Evolutionary conservation across 139 green algal species (phyloP), one percentile per base, ranked within the genome.

Genomic region (Microglena sp.): DNA sequence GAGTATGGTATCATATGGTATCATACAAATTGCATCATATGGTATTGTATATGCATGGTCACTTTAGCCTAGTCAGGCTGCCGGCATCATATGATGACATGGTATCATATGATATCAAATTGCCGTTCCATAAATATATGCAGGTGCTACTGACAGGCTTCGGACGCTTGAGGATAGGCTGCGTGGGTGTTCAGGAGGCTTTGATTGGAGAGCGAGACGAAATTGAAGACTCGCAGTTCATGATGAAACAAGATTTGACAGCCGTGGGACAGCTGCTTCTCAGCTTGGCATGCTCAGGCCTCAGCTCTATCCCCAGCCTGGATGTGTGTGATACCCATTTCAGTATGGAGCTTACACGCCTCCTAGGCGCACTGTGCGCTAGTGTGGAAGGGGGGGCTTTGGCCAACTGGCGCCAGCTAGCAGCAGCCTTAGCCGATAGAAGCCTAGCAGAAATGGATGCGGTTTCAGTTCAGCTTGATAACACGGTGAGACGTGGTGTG

Each of bases 211-310:
- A 72, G 6, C 67, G 62, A 6, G 62, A 77, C 18, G 35, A 34
- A 4, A 27, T 58, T 28, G 67, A 74, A 6, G 27, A 27, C 26
- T 33, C 27, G 1, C 46, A 57, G 21, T 6, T 55, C 40, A 31
- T 46, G 32, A 56, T 67, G 24, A 44, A 62, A 4, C 33, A 66
- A 26, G 72, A 72, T 61, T 44, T 76, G 26, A 43, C 57, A 30
- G 73, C 78, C 4, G 61, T 81, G 64, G 90, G 90, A 18, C 74
- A 75, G 24, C 72, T 95, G 64, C 60, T 97, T 60, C 80, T 96
- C 53, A 65, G 72, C 59, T 74, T 96, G 34, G 88, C 84, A 27
- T 94, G 88, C 70, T 72, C 77, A 6, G 76, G 70, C 32, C 46
- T 71, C 8, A 64, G 68, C 0, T 45, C 61, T 4, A 26, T 55